Conservation (phyloP, 2,329 filamentous ascomycete genomes). For the Paecilomyces sp. region DNA sequence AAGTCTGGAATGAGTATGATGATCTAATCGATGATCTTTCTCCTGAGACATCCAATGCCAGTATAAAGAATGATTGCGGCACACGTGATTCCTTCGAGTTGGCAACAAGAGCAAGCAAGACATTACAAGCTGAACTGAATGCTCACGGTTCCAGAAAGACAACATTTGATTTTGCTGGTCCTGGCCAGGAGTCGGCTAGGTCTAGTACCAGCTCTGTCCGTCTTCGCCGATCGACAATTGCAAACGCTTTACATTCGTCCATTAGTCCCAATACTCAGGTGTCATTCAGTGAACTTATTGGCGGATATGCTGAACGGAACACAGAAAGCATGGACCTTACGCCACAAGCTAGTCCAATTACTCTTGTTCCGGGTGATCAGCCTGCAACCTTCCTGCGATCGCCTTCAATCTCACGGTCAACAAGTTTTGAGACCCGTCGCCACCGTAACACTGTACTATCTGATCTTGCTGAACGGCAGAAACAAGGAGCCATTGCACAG, state of each 20-base stretch:
- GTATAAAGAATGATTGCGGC: constrained; percentile 9
- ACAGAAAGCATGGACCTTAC: constrained; percentile 15
- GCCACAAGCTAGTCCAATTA: constrained; percentile 12
- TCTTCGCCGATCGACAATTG: constrained; percentile 45
- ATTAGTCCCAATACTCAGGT: constrained; percentile 45
- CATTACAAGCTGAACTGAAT: constrained; percentile 30
- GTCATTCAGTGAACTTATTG: constrained; percentile 48
- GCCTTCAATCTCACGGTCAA: constrained; percentile 12
- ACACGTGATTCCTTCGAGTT: constrained; percentile 24
- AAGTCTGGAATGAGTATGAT: constrained; percentile 92
- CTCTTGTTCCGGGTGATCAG: constrained; percentile 16
- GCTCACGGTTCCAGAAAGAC: constrained; percentile 5
- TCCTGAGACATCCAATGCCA: constrained; percentile 24
- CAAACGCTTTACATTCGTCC: constrained; percentile 43
- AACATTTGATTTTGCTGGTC: background rate
- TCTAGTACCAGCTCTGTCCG: constrained; percentile 29
- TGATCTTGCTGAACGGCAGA: constrained; percentile 35
- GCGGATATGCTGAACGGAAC: constrained; percentile 38
- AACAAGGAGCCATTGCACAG: constrained; percentile 32
- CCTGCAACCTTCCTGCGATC: constrained; percentile 18
- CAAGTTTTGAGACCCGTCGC: constrained; percentile 21
- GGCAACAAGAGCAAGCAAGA: constrained; percentile 31
- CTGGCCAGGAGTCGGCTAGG: constrained; percentile 9
- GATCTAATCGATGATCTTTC: constrained; percentile 70
- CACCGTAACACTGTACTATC: constrained; percentile 26